phyloP scores from a whole-genome alignment of 2,329 filamentous ascomycete genomes.

The Pseudogymnoascus sp. region DNA sequence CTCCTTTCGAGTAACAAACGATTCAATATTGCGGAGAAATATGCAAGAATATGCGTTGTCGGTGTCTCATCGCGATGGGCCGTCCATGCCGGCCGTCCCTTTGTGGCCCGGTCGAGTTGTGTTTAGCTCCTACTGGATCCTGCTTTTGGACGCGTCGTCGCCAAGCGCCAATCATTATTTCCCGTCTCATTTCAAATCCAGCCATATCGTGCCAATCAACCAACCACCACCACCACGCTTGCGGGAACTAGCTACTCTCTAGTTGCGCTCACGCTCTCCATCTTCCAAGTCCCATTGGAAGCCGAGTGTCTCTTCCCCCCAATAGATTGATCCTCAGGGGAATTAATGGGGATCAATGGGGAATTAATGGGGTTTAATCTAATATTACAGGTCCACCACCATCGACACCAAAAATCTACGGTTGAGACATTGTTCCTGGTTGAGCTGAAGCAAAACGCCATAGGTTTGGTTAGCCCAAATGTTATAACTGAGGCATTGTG shows the following conservation, averaged over 20 bases:
- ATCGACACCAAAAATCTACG: neutral
- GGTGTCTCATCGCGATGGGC: neutral
- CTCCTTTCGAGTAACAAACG: neutral
- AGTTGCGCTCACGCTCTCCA: neutral
- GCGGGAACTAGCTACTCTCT: neutral
- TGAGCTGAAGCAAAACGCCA: constrained; percentile 6
- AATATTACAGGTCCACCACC: constrained; percentile 10
- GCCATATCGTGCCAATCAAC: neutral
- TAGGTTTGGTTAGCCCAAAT: constrained; percentile 1
- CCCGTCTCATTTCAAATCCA: constrained; percentile 2
- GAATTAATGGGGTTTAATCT: neutral
- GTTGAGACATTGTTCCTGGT: constrained; percentile 7
- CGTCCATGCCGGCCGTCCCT: neutral
- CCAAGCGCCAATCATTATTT: constrained; percentile 8
- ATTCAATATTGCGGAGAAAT: constrained; percentile 9
- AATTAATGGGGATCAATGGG: neutral
- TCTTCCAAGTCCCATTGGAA: constrained; percentile 2
- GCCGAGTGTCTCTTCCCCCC: neutral
- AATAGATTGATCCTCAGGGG: neutral
- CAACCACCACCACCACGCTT: neutral
- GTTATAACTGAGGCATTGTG: constrained; percentile 10
- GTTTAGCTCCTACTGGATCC: constrained; percentile 8
- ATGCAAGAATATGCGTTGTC: constrained; percentile 4
- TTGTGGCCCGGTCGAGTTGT: constrained; percentile 8
- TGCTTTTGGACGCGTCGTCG: neutral